These are phyloP conservation scores for Skeletonema menzelii DNA, from an alignment of 108 stramenopile species.

Conservation along the genomic window DNA sequence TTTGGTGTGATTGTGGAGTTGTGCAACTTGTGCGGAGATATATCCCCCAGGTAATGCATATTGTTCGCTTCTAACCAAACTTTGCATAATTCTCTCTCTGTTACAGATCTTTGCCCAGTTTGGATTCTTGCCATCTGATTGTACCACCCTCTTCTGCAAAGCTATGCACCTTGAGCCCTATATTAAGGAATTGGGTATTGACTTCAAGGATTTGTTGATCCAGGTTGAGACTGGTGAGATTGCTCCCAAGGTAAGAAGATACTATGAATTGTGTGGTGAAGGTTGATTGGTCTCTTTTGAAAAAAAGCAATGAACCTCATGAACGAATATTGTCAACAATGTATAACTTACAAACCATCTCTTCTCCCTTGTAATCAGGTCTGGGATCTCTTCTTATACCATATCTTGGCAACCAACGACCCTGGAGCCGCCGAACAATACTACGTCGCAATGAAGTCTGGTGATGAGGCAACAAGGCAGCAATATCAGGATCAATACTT, in stretches of 20 bases:
- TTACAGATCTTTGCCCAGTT: constrained; percentile 34
- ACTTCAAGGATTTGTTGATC: not conserved
- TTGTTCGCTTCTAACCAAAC: no score
- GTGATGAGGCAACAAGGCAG: constrained; percentile 33
- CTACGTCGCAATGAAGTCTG: constrained; percentile 17
- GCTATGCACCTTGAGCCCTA: constrained; percentile 24
- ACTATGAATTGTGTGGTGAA: constrained; percentile 7
- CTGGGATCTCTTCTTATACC: constrained; percentile 42
- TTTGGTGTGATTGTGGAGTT: no score
- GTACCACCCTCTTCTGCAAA: constrained; percentile 36
- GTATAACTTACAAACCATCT: not conserved
- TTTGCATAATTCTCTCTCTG: no score
- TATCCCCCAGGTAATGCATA: no score
- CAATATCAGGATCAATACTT: constrained; percentile 39
- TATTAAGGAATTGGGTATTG: constrained; percentile 22
- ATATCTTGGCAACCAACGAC: constrained; percentile 30
- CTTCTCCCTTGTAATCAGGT: constrained; percentile 1
- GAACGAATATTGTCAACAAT: not conserved
- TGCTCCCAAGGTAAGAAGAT: not conserved
- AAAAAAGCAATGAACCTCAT: constrained; percentile 19
- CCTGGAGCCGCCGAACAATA: constrained; percentile 21
- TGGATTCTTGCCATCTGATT: constrained; percentile 34
- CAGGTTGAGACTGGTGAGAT: not conserved
- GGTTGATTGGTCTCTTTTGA: constrained; percentile 3
- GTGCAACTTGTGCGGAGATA: no score